phyloP scores from a whole-genome alignment of 257 asterid species.

The Solanum lycopersicoides region DNA sequence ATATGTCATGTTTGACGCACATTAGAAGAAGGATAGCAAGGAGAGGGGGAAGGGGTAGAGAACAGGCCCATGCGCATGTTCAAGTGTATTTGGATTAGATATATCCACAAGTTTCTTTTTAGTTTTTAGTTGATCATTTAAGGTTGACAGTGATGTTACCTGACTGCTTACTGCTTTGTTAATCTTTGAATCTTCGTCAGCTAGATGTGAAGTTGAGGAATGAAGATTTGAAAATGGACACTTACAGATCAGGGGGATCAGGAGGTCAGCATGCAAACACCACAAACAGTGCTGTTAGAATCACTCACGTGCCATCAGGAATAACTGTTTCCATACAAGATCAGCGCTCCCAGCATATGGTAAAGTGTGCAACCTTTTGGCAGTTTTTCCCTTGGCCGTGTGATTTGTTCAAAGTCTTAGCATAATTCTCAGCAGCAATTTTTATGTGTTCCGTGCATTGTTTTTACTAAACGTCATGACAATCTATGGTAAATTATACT shows the following conservation, averaged over 20 bases:
- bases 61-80: background rate
- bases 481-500: background rate
- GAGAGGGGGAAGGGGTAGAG: background rate
- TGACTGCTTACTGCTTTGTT: background rate
- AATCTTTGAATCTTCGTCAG: slow-evolving; percentile 28
- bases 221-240: slow-evolving; percentile 84
- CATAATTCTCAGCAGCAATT: background rate
- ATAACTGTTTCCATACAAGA: slow-evolving; percentile 83
- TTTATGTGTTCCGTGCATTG: background rate
- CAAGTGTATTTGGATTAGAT: background rate
- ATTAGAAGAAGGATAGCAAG: background rate
- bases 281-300: slow-evolving; percentile 93
- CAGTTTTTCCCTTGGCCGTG: background rate
- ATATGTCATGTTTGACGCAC: background rate
- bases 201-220: slow-evolving; percentile 71
- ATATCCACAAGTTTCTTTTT: background rate
- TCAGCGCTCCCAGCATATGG: slow-evolving; percentile 94
- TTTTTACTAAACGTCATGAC: background rate
- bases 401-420: background rate
- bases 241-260: slow-evolving; percentile 91
- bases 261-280: slow-evolving; percentile 97
- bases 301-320: slow-evolving; percentile 85
- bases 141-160: background rate
- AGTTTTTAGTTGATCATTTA: background rate
- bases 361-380: slow-evolving; percentile 8